Percentiles rank a stretch among this genome's conserved stretches.
Conservation (phyloP, 805 yeast species). For the Schwanniomyces occidentalis region DNA sequence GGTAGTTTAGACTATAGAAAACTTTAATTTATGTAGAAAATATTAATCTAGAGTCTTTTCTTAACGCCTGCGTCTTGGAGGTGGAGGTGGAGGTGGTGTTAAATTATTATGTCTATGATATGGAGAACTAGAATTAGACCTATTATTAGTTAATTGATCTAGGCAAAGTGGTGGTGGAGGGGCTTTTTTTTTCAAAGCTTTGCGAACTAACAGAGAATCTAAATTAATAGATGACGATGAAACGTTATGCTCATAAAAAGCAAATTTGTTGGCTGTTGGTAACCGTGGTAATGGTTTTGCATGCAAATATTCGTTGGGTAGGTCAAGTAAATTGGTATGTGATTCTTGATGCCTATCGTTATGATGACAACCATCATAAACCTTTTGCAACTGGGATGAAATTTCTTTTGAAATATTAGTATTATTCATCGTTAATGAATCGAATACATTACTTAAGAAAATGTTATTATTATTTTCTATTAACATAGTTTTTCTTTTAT, state of each 20-base stretch:
- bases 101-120: too few relatives aligned
- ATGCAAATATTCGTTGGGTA: conserved; percentile 32
- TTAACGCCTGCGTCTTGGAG: conserved; percentile 27
- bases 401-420: too few relatives aligned
- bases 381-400: too few relatives aligned
- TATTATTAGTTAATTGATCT: neutral
- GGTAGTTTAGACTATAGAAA: too few relatives aligned
- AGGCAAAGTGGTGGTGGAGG: conserved; percentile 42
- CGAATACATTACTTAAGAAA: conserved; percentile 15
- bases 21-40: too few relatives aligned
- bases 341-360: too few relatives aligned
- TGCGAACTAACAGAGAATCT: conserved; percentile 21
- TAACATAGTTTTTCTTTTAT: too few relatives aligned
- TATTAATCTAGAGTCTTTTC: neutral
- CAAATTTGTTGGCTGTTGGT: conserved; percentile 10
- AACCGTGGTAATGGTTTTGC: conserved; percentile 20
- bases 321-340: conserved; percentile 24
- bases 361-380: too few relatives aligned
- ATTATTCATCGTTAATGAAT: neutral
- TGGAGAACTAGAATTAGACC: neutral
- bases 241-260: conserved; percentile 7
- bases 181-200: conserved; percentile 34
- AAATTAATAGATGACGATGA: conserved; percentile 19
- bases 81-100: conserved; percentile 38
- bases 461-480: conserved; percentile 30